Base-by-base conservation (phyloP, 2,329 filamentous ascomycete genomes). In the Colletotrichum sidae region DNA sequence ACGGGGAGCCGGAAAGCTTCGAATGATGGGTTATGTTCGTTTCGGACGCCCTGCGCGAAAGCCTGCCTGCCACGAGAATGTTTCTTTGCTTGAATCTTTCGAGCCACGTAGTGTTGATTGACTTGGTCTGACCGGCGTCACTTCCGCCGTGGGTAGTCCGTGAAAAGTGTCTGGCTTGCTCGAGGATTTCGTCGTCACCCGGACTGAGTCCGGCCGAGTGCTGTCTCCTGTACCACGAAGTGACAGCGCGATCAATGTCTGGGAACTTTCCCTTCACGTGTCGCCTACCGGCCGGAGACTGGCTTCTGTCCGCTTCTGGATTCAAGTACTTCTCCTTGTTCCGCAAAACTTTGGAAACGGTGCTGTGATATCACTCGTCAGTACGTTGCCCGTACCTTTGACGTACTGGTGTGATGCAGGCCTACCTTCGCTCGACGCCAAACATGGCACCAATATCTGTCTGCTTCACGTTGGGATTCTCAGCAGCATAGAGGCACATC, bases 81-180 rank as follows among this genome's bases (percentile, higher is more conserved):
- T 97, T 91, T 80, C 95, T 97, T 75, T 93, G 88, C 82, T 97
- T 97, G 83, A 98, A 98, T 75, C 96, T 96, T 73, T 97, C 93
- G 39, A 98, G 84, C 94, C 95, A 97, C 70, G 84, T 89, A 37
- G 88, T 83, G 70, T 88, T 96, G 69, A 93, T 86, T 53, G 87
- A 86, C 72, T 91, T 92, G 60, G 91, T 78, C 54, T 92, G 88
- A 68, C 85, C 88, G 4, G 89, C 86, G 62, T 89, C 88, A 34
- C 88, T 78, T 46, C 79, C 89, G 39, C 90, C 91, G 33, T 88
- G 91, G 45, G 86, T 89, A 17, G 63, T 60, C n/a, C 55, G 54
- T 11, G 92, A 90, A 76, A 97, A 97, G 68, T 93, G 90, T 54
- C 86, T 86, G 1, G 93, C 93, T 77, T 96, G 94, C 69, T 96